These are phyloP conservation scores for Gelatoporia subvermispora DNA, from an alignment of 768 basidiomycete species.

Conservation along the genomic window DNA sequence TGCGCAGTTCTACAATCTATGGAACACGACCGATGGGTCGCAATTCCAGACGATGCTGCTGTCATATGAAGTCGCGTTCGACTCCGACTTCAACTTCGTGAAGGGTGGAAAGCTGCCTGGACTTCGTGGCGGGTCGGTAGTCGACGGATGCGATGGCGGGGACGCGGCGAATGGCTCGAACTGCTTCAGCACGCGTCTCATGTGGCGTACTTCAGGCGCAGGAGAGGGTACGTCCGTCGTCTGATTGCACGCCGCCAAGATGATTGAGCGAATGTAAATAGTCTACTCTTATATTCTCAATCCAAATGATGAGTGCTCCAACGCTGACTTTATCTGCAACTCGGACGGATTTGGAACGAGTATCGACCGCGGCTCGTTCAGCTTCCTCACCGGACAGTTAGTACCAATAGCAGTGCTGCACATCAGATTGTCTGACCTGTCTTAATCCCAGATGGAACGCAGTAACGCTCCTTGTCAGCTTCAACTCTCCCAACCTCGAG, in stretches of 20 bases:
- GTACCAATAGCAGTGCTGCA: conserved; percentile 22
- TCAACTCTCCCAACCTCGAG: conserved; percentile 62
- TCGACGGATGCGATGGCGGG: conserved; percentile 68
- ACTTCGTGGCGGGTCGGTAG: conserved; percentile 59
- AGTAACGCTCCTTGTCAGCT: conserved; percentile 68
- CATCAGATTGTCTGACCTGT: not conserved
- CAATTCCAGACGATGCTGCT: conserved; percentile 64
- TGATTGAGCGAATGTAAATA: conserved; percentile 22
- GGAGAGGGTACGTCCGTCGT: conserved; percentile 57
- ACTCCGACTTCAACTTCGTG: conserved; percentile 60
- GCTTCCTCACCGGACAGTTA: conserved; percentile 58
- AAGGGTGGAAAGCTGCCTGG: conserved; percentile 79
- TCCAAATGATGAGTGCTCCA: conserved; percentile 53
- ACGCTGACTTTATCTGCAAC: conserved; percentile 58
- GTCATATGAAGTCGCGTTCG: conserved; percentile 73
- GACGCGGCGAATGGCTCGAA: conserved; percentile 54
- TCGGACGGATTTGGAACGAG: conserved; percentile 70
- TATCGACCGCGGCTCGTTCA: conserved; percentile 61
- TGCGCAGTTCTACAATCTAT: conserved; percentile 61
- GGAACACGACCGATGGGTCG: conserved; percentile 54
- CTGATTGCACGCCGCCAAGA: not conserved
- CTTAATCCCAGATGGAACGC: conserved; percentile 54
- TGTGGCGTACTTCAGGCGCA: conserved; percentile 64
- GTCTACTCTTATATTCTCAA: conserved; percentile 80
- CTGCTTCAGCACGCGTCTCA: conserved; percentile 70